These are phyloP conservation scores for Syzygium aqueum DNA, from an alignment of 345 rosid genomes.

Conservation along the genomic window DNA sequence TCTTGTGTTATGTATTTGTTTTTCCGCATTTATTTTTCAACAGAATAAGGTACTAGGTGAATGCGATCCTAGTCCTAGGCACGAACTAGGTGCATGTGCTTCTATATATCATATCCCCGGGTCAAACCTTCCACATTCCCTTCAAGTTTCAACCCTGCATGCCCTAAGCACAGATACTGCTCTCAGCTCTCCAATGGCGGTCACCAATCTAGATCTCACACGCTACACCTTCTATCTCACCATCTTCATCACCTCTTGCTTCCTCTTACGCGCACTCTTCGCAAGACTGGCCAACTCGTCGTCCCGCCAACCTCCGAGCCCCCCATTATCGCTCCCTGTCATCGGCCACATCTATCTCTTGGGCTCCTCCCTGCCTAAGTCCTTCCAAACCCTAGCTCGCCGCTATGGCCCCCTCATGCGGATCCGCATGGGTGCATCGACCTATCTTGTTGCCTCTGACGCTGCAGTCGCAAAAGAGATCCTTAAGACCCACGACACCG, in stretches of 20 bases:
- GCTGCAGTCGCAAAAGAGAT: constrained; percentile 33
- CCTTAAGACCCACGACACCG: constrained; percentile 31
- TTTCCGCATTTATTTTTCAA: no score
- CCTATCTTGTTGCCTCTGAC: constrained; percentile 27
- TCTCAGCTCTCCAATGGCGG: not conserved
- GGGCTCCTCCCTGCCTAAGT: constrained; percentile 21
- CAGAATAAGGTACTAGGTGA: not conserved
- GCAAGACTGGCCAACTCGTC: not conserved
- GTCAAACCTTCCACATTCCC: not conserved
- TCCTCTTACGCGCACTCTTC: constrained; percentile 4
- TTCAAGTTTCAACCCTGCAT: not conserved
- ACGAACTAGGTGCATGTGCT: not conserved
- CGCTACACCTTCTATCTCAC: not conserved
- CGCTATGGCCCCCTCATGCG: constrained; percentile 37
- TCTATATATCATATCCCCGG: not conserved
- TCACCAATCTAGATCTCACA: not conserved
- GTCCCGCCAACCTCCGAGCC: constrained; percentile 21
- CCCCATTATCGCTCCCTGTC: constrained; percentile 29
- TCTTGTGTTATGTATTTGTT: no score
- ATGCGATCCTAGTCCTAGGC: not conserved
- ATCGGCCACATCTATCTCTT: constrained; percentile 46
- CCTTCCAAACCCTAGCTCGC: constrained; percentile 27
- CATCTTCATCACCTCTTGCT: constrained; percentile 7
- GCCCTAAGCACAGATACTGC: not conserved
- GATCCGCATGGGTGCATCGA: constrained; percentile 32